Conservation (phyloP, 164 flowering plant genomes). For the Aristolochia contorta region DNA sequence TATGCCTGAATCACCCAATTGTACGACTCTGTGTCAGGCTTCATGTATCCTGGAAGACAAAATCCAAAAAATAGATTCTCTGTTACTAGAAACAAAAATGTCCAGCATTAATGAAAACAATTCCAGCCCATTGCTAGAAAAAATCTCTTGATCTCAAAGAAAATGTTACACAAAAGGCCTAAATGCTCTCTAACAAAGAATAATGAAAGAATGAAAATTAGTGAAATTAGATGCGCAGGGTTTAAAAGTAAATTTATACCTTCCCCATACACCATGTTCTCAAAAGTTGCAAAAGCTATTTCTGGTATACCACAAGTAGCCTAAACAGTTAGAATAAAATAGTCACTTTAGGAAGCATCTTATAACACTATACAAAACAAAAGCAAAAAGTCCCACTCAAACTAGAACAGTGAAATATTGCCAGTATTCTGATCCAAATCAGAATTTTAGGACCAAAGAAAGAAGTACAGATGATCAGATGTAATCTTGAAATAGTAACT, state of each 20-base stretch:
- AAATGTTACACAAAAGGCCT: no score
- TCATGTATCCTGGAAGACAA: slow-evolving; percentile 52
- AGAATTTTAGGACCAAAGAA: background rate
- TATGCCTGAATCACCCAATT: slow-evolving; percentile 98
- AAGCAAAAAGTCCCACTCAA: background rate
- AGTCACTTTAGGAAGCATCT: slow-evolving; percentile 4
- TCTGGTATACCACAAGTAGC: slow-evolving; percentile 98
- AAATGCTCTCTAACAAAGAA: no score
- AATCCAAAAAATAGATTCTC: no score
- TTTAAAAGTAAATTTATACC: slow-evolving; percentile 28
- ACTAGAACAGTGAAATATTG: no score
- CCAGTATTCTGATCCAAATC: background rate
- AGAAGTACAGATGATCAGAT: no score
- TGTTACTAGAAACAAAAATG: no score
- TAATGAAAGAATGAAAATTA: no score
- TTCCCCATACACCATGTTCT: slow-evolving; percentile 97
- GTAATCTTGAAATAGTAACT: no score
- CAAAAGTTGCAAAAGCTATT: slow-evolving; percentile 86
- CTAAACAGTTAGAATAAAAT: slow-evolving; percentile 28
- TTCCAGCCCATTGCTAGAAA: no score
- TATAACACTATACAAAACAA: slow-evolving; percentile 1
- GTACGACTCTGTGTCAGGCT: slow-evolving; percentile 91
- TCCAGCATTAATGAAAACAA: no score
- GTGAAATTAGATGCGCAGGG: background rate
- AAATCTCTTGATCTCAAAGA: no score